Percentiles rank a stretch among this genome's conserved stretches.
Conservation (phyloP, 2,329 filamentous ascomycete species). For the Lasiodiplodia theobromae region DNA sequence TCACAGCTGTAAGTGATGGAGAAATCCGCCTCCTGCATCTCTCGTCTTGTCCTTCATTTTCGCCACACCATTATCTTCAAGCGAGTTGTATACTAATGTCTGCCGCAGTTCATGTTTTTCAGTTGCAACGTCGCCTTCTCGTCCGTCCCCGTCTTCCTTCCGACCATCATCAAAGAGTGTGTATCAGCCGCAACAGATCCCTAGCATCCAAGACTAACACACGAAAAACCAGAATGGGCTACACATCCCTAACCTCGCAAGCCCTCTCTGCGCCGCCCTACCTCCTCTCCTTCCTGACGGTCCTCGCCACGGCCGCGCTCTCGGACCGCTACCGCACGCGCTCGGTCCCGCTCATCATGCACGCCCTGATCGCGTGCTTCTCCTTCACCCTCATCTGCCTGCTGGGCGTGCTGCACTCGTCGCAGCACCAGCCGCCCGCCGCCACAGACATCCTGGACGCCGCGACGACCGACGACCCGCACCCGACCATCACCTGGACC, state of each 20-base stretch:
- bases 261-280: conserved; percentile 83
- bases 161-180: conserved; percentile 73
- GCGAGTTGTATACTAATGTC: not conserved
- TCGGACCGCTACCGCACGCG: conserved; percentile 73
- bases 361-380: conserved; percentile 69
- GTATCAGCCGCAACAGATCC: conserved; percentile 29
- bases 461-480: conserved; percentile 44
- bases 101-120: conserved; percentile 73
- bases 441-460: not conserved
- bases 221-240: conserved; percentile 65
- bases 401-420: conserved; percentile 56
- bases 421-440: conserved; percentile 23
- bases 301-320: conserved; percentile 74
- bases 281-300: conserved; percentile 73
- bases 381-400: conserved; percentile 70
- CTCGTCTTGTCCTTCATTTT: not conserved
- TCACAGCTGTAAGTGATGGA: conserved; percentile 65
- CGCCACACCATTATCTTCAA: not conserved
- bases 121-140: conserved; percentile 87
- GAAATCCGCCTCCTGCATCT: not conserved
- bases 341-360: conserved; percentile 70
- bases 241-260: conserved; percentile 72
- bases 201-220: not conserved
- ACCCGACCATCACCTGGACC: conserved; percentile 71
- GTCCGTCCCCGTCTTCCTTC: conserved; percentile 86